phyloP scores from a whole-genome alignment of 352 stramenopile genomes.

The Pythium biforme region DNA sequence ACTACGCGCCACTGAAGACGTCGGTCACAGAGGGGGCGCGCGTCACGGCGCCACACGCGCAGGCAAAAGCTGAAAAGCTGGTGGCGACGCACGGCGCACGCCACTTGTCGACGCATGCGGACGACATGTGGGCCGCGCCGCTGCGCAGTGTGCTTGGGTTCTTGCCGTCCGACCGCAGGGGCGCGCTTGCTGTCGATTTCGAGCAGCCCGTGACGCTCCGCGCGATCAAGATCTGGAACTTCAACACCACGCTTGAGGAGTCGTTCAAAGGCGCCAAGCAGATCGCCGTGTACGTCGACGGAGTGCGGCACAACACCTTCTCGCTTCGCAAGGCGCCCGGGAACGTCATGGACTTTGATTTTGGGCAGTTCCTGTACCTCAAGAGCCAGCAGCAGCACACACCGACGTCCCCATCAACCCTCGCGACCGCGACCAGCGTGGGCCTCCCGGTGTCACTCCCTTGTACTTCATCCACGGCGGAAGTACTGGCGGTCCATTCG shows the following conservation, averaged over 20 bases:
- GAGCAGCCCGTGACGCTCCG: constrained; percentile 38
- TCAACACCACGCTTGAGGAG: constrained; percentile 75
- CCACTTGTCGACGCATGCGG: constrained; percentile 44
- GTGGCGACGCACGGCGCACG: constrained; percentile 40
- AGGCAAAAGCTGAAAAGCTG: constrained; percentile 35
- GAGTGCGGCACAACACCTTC: constrained; percentile 39
- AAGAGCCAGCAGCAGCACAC: constrained; percentile 6
- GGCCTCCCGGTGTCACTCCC: neutral
- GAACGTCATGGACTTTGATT: constrained; percentile 79
- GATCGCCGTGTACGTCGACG: constrained; percentile 54
- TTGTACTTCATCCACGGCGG: neutral
- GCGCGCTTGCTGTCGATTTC: constrained; percentile 50
- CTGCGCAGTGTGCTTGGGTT: constrained; percentile 35
- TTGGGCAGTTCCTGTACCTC: constrained; percentile 77
- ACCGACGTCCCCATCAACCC: neutral
- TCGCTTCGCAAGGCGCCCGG: constrained; percentile 81
- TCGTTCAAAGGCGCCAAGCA: constrained; percentile 75
- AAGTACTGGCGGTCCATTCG: constrained; percentile 25
- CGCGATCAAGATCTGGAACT: constrained; percentile 76
- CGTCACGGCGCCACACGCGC: constrained; percentile 38
- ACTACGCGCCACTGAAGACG: constrained; percentile 43
- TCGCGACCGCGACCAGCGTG: neutral
- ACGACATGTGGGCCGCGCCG: constrained; percentile 66
- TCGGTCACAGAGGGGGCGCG: constrained; percentile 25
- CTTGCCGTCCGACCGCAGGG: constrained; percentile 36